phyloP scores from a whole-genome alignment of 306 rosid genomes.

The Trifolium dubium region DNA sequence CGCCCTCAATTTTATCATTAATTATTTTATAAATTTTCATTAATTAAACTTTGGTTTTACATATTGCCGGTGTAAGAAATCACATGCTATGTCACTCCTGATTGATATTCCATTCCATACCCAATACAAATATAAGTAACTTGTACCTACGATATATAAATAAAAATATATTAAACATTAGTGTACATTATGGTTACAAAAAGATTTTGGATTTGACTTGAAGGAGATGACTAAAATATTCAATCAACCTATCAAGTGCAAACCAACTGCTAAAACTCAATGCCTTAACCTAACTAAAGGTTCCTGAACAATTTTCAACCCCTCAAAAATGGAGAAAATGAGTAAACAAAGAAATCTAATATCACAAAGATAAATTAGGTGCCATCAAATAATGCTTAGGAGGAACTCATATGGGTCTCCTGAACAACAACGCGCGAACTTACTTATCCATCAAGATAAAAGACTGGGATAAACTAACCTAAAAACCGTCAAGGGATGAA shows the following conservation, averaged over 20 bases:
- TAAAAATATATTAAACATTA: not conserved
- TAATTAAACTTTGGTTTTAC: no score
- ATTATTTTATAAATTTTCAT: no score
- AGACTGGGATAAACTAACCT: slow-evolving; percentile 32
- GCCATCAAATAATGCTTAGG: not conserved
- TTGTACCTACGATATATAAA: slow-evolving; percentile 1
- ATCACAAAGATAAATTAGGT: slow-evolving; percentile 17
- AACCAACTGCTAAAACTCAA: slow-evolving; percentile 6
- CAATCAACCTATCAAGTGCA: not conserved
- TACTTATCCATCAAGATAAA: slow-evolving; percentile 20
- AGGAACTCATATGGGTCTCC: not conserved
- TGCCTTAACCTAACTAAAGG: slow-evolving; percentile 23
- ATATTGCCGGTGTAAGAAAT: slow-evolving; percentile 16
- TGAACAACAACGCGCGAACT: not conserved
- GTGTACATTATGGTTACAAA: slow-evolving; percentile 14
- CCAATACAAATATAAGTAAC: slow-evolving; percentile 2
- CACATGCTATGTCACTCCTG: slow-evolving; percentile 22
- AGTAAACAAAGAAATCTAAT: slow-evolving; percentile 12
- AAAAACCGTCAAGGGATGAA: slow-evolving; percentile 7
- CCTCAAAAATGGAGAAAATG: slow-evolving; percentile 3
- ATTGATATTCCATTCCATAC: no score
- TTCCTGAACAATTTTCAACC: slow-evolving; percentile 30
- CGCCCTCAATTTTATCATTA: no score
- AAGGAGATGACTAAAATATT: not conserved
- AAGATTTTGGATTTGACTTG: slow-evolving; percentile 8